Evolutionary conservation across 352 stramenopile genomes (phyloP).

Genomic region (Chrysophaeum taylorii): DNA sequence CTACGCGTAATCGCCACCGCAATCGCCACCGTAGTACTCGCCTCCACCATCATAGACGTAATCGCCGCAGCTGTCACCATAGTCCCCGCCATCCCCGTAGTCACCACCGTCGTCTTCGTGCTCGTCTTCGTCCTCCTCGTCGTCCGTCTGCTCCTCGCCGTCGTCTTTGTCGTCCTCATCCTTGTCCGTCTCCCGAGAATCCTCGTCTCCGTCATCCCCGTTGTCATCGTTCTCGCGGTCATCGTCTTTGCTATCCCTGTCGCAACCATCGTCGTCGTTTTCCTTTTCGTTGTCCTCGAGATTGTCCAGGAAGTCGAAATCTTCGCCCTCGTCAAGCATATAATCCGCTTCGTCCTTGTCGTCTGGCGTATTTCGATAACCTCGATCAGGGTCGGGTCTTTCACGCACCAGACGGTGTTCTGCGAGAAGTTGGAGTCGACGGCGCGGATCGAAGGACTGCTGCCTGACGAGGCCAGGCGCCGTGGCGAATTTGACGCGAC

Average conservation of each 20-base stretch:
- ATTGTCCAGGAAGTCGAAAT: background rate
- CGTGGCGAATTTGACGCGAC: no score
- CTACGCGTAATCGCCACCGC: background rate
- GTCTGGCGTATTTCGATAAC: background rate
- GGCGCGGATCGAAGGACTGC: no score
- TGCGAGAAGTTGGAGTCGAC: no score
- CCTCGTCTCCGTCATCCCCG: constrained; percentile 5
- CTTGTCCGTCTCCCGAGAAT: background rate
- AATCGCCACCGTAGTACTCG: background rate
- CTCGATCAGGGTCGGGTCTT: no score
- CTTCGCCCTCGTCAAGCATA: background rate
- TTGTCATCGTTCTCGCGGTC: constrained; percentile 20
- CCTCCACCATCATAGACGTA: background rate
- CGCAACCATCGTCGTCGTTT: constrained; percentile 12
- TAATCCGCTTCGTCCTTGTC: background rate
- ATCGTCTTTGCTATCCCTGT: constrained; percentile 16
- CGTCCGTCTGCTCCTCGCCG: constrained; percentile 1
- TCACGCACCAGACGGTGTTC: no score
- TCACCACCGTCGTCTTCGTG: constrained; percentile 14
- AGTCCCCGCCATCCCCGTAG: background rate
- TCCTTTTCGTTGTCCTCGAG: constrained; percentile 9
- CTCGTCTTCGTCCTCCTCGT: constrained; percentile 19
- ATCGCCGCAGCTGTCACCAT: background rate
- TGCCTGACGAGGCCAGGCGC: no score
- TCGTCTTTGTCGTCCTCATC: constrained; percentile 7